phyloP scores from a whole-genome alignment of 352 stramenopile species.

The Phytopythium kandeliae region DNA sequence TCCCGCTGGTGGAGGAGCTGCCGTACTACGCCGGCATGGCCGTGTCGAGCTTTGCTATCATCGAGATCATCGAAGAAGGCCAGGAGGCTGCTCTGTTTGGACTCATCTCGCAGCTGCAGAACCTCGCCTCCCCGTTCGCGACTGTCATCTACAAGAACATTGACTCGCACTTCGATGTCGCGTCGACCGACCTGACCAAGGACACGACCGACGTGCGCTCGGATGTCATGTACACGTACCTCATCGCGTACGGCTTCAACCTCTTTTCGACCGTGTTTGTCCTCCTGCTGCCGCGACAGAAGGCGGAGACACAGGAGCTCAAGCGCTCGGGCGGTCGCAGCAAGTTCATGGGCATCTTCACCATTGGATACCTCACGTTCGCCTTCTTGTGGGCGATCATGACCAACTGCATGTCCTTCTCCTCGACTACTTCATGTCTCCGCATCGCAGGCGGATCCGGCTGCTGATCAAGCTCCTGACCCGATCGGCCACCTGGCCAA shows the following conservation, averaged over 20 bases:
- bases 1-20: slow-evolving; percentile 33
- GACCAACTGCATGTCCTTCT: slow-evolving; percentile 49
- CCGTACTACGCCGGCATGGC: slow-evolving; percentile 32
- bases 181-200: slow-evolving; percentile 18
- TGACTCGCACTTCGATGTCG: slow-evolving; percentile 34
- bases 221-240: slow-evolving; percentile 31
- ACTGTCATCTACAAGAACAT: slow-evolving; percentile 48
- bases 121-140: slow-evolving; percentile 30
- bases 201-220: slow-evolving; percentile 22
- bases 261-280: slow-evolving; percentile 30
- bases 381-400: slow-evolving; percentile 41
- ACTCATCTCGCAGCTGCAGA: slow-evolving; percentile 34
- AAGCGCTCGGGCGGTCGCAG: slow-evolving; percentile 28
- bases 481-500: too few relatives aligned
- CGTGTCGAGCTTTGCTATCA: slow-evolving; percentile 34
- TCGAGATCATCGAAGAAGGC: slow-evolving; percentile 38
- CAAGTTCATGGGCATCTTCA: slow-evolving; percentile 27
- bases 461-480: slow-evolving; percentile 17
- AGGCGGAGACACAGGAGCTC: slow-evolving; percentile 34
- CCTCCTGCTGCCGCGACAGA: slow-evolving; percentile 32
- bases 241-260: slow-evolving; percentile 36
- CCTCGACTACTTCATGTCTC: slow-evolving; percentile 26
- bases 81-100: slow-evolving; percentile 47
- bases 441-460: slow-evolving; percentile 31
- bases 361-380: slow-evolving; percentile 29